A percentile compares a stretch with the other conserved stretches of the same genome.
Conservation (phyloP, 2,329 filamentous ascomycete genomes). For the Dryadomyces quercivorus region DNA sequence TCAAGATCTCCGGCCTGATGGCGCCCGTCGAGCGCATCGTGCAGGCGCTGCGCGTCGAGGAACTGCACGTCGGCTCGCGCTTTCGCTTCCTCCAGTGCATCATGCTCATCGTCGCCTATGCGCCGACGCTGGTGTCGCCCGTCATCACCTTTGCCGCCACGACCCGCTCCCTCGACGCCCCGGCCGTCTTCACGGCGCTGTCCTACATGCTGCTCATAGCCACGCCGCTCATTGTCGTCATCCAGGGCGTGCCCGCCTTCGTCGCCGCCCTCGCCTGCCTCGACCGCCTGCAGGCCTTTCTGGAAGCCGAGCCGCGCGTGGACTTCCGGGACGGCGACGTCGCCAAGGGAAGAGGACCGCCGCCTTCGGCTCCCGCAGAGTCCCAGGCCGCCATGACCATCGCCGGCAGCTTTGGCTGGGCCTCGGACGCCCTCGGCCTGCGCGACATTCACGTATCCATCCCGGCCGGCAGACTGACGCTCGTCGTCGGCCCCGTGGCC, state of each 20-base stretch:
- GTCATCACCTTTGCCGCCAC: conserved; percentile 20
- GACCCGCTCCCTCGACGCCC: conserved; percentile 12
- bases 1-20: conserved; percentile 26
- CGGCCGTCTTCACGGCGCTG: conserved; percentile 19
- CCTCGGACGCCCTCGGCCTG: conserved; percentile 17
- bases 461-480: conserved; percentile 19
- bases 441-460: conserved; percentile 22
- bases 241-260: conserved; percentile 21
- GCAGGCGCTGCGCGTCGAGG: conserved; percentile 21
- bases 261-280: conserved; percentile 21
- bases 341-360: background rate
- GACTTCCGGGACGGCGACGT: conserved; percentile 15
- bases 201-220: conserved; percentile 23
- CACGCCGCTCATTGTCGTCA: conserved; percentile 18
- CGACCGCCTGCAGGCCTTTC: conserved; percentile 23
- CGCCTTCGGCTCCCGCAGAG: background rate
- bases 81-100: conserved; percentile 19
- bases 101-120: conserved; percentile 18
- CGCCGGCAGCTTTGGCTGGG: conserved; percentile 23
- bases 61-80: conserved; percentile 17
- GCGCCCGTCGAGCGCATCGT: conserved; percentile 18
- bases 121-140: conserved; percentile 24
- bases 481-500: conserved; percentile 30
- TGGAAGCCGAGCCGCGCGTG: conserved; percentile 18
- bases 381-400: background rate